Evolutionary conservation across 306 rosid species (phyloP).

Genomic region (Purshia tridentata): DNA sequence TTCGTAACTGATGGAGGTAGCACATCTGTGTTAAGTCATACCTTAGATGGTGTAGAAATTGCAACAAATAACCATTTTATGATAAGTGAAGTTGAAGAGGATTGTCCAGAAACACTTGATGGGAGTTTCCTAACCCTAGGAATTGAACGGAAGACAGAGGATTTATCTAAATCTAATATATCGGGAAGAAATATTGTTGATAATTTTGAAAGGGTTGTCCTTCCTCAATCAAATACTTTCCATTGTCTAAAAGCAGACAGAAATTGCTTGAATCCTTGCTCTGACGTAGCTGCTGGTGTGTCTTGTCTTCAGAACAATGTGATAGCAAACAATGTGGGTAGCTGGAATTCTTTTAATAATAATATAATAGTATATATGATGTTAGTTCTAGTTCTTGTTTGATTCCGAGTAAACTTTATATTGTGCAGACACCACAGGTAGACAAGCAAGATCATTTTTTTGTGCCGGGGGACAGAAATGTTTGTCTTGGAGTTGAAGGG

Average conservation of each 20-base stretch:
- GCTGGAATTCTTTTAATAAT: constrained; percentile 1
- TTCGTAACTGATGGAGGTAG: constrained; percentile 7
- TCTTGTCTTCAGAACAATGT: constrained; percentile 30
- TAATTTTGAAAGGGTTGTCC: constrained; percentile 8
- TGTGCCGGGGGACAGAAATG: constrained; percentile 1
- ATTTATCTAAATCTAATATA: constrained; percentile 7
- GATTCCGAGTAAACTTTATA: constrained; percentile 13
- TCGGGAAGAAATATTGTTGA: constrained; percentile 21
- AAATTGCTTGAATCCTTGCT: constrained; percentile 19
- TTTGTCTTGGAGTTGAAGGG: neutral
- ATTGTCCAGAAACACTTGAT: constrained; percentile 25
- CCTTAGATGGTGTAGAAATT: constrained; percentile 18
- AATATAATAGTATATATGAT: neutral
- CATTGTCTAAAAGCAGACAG: constrained; percentile 8
- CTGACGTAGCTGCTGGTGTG: constrained; percentile 14
- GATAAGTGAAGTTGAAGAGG: constrained; percentile 19
- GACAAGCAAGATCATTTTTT: constrained; percentile 4
- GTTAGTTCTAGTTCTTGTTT: constrained; percentile 4
- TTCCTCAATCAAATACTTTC: constrained; percentile 25
- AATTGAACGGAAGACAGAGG: constrained; percentile 21
- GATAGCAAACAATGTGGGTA: constrained; percentile 20
- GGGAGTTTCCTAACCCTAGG: constrained; percentile 28
- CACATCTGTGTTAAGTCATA: constrained; percentile 15
- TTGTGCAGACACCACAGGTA: constrained; percentile 24
- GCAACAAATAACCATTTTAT: neutral